phyloP scores from a whole-genome alignment of 768 basidiomycete species.

The Phlebiopsis gigantea region DNA sequence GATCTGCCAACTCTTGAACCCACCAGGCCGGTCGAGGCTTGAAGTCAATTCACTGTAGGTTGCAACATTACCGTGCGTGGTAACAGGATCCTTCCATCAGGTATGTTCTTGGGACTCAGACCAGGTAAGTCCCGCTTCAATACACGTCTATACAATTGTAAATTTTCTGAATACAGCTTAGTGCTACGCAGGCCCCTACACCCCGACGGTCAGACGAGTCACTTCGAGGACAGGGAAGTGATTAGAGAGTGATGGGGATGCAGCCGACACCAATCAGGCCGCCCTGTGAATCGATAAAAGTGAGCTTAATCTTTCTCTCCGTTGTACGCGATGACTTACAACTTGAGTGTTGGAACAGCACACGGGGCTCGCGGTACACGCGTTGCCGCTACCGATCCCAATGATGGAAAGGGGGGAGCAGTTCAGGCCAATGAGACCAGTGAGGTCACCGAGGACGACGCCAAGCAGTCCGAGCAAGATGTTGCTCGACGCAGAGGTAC shows the following conservation, averaged over 20 bases:
- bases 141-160: too few species aligned
- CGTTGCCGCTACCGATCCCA: slow-evolving; percentile 7
- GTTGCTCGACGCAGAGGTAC: background rate
- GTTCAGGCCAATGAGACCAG: slow-evolving; percentile 7
- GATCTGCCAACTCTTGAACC: too few species aligned
- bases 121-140: too few species aligned
- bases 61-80: too few species aligned
- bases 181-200: too few species aligned
- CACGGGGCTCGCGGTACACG: slow-evolving; percentile 1
- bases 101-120: too few species aligned
- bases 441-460: slow-evolving; percentile 4
- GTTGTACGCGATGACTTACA: background rate
- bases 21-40: too few species aligned
- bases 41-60: too few species aligned
- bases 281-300: background rate
- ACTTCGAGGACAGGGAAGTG: background rate
- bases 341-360: slow-evolving; percentile 5
- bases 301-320: background rate
- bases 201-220: too few species aligned
- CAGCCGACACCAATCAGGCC: slow-evolving; percentile 3
- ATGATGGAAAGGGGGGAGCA: slow-evolving; percentile 15
- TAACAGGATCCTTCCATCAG: too few species aligned
- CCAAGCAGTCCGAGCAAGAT: slow-evolving; percentile 10
- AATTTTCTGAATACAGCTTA: too few species aligned
- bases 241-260: background rate